These are phyloP conservation scores for Hymenoscyphus scutula DNA, from an alignment of 2,329 filamentous ascomycete genomes.

Conservation along the genomic window DNA sequence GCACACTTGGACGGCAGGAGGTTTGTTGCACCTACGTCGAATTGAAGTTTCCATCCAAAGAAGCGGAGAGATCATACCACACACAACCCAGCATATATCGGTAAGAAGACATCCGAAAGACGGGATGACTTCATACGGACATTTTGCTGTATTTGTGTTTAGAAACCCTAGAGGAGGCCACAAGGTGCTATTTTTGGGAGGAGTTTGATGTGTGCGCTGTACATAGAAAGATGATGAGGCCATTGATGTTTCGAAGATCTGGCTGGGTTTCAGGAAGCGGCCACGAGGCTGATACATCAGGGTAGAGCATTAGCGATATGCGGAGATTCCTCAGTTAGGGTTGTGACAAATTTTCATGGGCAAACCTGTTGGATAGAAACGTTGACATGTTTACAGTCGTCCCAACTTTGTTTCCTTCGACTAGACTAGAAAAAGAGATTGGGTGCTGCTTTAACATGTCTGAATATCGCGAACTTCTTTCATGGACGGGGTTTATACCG, in stretches of 20 bases:
- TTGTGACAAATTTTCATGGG: conserved; percentile 10
- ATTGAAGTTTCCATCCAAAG: not conserved
- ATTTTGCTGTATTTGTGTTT: conserved; percentile 4
- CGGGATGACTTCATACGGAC: conserved; percentile 4
- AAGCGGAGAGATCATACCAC: not conserved
- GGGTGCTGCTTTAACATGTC: not conserved
- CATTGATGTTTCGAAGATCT: conserved; percentile 28
- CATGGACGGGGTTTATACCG: not conserved
- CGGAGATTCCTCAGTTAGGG: not conserved
- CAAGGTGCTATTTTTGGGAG: conserved; percentile 8
- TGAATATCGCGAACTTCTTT: not conserved
- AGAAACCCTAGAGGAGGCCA: not conserved
- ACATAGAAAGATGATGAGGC: conserved; percentile 18
- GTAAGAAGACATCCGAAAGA: not conserved
- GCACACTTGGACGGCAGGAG: not conserved
- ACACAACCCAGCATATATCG: not conserved
- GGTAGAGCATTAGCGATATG: conserved; percentile 4
- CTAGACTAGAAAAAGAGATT: not conserved
- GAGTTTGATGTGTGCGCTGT: not conserved
- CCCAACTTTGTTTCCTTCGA: not conserved
- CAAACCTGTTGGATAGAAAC: not conserved
- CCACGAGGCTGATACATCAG: not conserved
- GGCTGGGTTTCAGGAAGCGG: conserved; percentile 21
- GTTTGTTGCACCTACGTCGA: not conserved
- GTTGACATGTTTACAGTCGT: not conserved